These are phyloP conservation scores for Leccinum pachyderme DNA, from an alignment of 1,284 basidiomycete genomes.

Conservation along the genomic window DNA sequence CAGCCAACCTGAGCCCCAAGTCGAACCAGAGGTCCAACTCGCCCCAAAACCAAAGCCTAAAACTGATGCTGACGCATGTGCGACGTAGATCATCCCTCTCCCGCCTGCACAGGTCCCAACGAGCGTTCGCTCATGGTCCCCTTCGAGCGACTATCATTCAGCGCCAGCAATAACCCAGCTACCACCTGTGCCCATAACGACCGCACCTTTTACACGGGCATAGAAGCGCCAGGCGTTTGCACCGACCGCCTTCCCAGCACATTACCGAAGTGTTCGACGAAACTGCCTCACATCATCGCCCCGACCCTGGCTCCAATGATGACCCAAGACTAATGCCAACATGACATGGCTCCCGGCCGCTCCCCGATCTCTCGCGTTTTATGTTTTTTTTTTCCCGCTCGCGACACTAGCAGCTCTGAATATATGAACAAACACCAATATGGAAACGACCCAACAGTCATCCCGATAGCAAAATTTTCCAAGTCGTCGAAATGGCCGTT, in stretches of 20 bases:
- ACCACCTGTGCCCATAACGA: too few species aligned
- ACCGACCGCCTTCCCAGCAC: too few species aligned
- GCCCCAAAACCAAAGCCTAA: not conserved
- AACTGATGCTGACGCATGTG: not conserved
- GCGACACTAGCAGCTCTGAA: conserved; percentile 9
- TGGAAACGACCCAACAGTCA: not conserved
- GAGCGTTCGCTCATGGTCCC: not conserved
- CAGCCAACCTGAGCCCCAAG: not conserved
- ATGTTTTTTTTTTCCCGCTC: too few species aligned
- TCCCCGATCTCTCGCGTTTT: not conserved
- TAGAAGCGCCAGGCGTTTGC: too few species aligned
- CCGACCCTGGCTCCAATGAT: too few species aligned
- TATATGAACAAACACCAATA: conserved; percentile 4
- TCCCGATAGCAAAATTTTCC: conserved; percentile 33
- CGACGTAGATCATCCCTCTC: not conserved
- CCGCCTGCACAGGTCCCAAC: not conserved
- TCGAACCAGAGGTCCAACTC: not conserved
- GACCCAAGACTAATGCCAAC: too few species aligned
- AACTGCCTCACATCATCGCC: too few species aligned
- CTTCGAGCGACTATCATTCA: too few species aligned
- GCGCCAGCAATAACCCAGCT: too few species aligned
- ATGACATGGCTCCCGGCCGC: too few species aligned
- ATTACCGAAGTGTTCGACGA: too few species aligned
- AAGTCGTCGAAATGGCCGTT: conserved; percentile 59
- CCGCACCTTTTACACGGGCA: too few species aligned